These are phyloP conservation scores for Lanmaoa rubissima DNA, from an alignment of 768 basidiomycete species.

Conservation along the genomic window DNA sequence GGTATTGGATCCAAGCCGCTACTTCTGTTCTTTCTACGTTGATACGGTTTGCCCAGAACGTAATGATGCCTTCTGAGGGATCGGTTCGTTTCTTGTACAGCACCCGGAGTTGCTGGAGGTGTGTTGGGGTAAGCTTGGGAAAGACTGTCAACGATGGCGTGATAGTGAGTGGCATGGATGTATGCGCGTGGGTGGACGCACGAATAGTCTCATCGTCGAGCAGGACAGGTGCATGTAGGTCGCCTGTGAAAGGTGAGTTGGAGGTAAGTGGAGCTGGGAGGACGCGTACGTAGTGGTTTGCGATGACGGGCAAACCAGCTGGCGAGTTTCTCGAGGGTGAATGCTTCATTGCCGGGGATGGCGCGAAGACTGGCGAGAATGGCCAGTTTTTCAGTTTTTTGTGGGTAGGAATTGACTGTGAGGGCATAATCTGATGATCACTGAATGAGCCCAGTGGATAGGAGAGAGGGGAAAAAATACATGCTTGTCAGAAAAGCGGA, in stretches of 20 bases:
- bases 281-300: not conserved
- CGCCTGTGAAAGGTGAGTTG: not conserved
- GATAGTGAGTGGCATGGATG: conserved; percentile 1
- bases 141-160: conserved; percentile 19
- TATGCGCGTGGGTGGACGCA: conserved; percentile 12
- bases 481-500: not conserved
- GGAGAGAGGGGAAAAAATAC: not conserved
- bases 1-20: conserved; percentile 28
- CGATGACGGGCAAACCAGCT: conserved; percentile 28
- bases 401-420: conserved; percentile 15
- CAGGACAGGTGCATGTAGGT: not conserved
- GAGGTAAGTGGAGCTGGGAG: not conserved
- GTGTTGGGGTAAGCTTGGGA: conserved; percentile 21
- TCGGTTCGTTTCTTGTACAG: conserved; percentile 14
- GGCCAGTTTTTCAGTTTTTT: conserved; percentile 7
- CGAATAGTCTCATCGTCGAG: conserved; percentile 28
- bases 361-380: conserved; percentile 14
- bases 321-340: conserved; percentile 16
- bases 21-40: conserved; percentile 20
- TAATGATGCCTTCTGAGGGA: conserved; percentile 23
- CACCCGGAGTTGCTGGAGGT: conserved; percentile 22
- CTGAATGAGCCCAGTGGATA: not conserved
- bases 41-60: conserved; percentile 28
- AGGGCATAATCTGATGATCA: conserved; percentile 20
- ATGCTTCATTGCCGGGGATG: conserved; percentile 23